Base-by-base conservation (phyloP, 2,329 filamentous ascomycete genomes). In the Sporothrix mexicana region DNA sequence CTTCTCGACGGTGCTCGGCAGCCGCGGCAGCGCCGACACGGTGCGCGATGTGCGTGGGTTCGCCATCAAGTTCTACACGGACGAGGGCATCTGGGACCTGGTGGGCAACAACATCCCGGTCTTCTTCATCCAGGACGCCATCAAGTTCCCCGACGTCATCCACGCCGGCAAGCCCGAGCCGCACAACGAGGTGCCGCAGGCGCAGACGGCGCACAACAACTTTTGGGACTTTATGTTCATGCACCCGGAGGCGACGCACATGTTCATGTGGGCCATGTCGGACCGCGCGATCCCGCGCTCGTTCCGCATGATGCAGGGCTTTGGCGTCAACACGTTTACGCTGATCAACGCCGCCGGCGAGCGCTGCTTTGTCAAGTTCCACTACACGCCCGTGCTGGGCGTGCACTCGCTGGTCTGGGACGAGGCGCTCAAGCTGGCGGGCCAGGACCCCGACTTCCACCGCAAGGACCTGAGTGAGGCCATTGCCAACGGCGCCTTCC, bases 11-110 rank as follows among this genome's bases (percentile, higher is more conserved):
- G 93, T 93, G 0, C 85, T 93, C 1, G 92, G 92, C 7, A 93
- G 89, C 78, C 87, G 90, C 47, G 93, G 93, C 13, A 93, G 90
- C 69, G 91, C 92, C 6, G 93, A 96, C 79, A 95, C 92, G 0
- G 93, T 94, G 0, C 88, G 93, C n/a, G 93, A 96, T 83, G 91
- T 94, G 1, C 88, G 92, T 51, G 93, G 93, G 0, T 96, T 95
- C 75, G 92, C 93, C 0, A 81, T 93, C 75, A 93, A 93, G 80
- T 90, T 93, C 77, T 94, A 94, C 79, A 94, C 92, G 0, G 83
- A 92, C 0, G 92, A 95, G 77, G 92, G 92, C 3, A 94, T 93
- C 76, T 93, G 90, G 89, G 91, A 93, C 75, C 84, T 92, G 43
- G 89, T 92, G 2, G 91, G 90, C 47, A 93, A 94, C 81, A 90